Base-by-base conservation (phyloP, 257 asterid genomes). In the Vinca minor region DNA sequence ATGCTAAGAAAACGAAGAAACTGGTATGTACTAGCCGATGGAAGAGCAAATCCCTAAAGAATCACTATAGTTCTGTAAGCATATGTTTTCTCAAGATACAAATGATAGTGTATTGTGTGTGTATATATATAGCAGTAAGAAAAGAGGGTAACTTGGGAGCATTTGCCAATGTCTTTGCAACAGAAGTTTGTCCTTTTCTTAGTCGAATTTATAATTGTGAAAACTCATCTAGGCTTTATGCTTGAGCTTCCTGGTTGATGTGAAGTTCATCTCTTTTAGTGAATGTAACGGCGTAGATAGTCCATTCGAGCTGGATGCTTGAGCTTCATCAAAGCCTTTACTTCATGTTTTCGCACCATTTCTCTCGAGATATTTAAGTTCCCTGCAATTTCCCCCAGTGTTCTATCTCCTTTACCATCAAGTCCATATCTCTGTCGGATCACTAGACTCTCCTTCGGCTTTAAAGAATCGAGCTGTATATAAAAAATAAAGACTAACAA, bases 281-380 rank as follows among this genome's bases (percentile, higher is more conserved):
- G 76, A 50, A 87, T 65, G 72, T 85, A 82, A 38, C 59, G 87
- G 32, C 96, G 94, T 71, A 89, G 87, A 77, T 92, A 89, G 65
- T 89, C 96, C 7, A 84, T 84, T 26, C 96, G 84, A 71, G 96
- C 71, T 42, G 96, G 96, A 82, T 85, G 95, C 87, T 89, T 92
- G 83, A 92, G 96, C 79, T 92, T 92, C 98, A 92, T 89, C 49
- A 92, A 80, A 69, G 96, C 97, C 85, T 92, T 92, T 52, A 89
- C 82, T 77, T 79, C 96, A 69, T 92, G 95, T 79, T 92, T 92
- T 39, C 97, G 63, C 13, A 89, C 98, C 98, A 89, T 92, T 78
- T 92, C 98, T 69, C 98, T 73, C 0, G 98, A 92, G 53, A 92
- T 89, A 66, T 89, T 92, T 35, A 92, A 76, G 71, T 92, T 92